A percentile compares a stretch with the other conserved stretches of the same genome.
Conservation (phyloP, 2,329 filamentous ascomycete genomes). For the Trichophyton rubrum region DNA sequence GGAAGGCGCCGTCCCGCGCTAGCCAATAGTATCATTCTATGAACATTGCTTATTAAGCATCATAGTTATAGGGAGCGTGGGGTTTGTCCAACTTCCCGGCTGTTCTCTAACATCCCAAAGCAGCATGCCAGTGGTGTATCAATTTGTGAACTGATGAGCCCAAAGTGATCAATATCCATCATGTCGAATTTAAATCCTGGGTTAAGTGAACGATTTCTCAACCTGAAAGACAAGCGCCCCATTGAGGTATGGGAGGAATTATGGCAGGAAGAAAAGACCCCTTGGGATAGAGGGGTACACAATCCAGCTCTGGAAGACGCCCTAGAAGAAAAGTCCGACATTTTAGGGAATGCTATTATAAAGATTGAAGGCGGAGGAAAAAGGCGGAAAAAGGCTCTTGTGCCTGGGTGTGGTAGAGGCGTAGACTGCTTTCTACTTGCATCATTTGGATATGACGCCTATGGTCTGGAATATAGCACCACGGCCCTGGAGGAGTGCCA, state of each 20-base stretch:
- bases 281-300: constrained; percentile 48
- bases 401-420: constrained; percentile 71
- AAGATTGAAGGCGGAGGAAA: constrained; percentile 7
- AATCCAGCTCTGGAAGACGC: constrained; percentile 48
- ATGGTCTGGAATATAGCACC: constrained; percentile 57
- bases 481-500: constrained; percentile 33
- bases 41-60: neutral
- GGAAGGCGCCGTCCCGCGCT: neutral
- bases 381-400: constrained; percentile 47
- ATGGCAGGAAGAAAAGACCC: constrained; percentile 44
- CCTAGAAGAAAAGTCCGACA: constrained; percentile 28
- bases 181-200: constrained; percentile 3
- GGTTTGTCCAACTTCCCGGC: neutral
- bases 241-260: constrained; percentile 42
- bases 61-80: neutral
- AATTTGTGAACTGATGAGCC: neutral
- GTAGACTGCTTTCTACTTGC: constrained; percentile 69
- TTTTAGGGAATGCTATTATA: constrained; percentile 20
- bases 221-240: constrained; percentile 31
- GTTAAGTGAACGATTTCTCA: constrained; percentile 29
- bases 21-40: neutral
- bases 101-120: neutral
- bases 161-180: neutral
- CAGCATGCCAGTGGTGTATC: too few relatives aligned
- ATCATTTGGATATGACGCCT: constrained; percentile 63